Base-by-base conservation (phyloP, 305 asterid genomes). In the Fraxinus nigra region DNA sequence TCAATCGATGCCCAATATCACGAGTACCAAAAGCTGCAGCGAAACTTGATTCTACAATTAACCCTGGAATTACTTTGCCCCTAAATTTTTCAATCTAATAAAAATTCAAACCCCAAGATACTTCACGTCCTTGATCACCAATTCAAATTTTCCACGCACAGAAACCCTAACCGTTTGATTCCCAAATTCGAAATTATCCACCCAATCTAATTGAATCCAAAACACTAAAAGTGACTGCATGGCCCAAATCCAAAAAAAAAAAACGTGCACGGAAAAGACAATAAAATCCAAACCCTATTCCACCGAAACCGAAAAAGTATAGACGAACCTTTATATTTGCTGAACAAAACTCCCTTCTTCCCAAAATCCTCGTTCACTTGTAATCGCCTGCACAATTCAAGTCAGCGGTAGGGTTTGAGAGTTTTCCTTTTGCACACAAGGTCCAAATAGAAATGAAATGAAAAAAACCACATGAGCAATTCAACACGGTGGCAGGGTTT, bases 271-370 rank as follows among this genome's bases (percentile, higher is more conserved):
- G 22, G 48, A 8, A 8, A 20, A 73, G 74, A 37, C 10, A 20
- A 37, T 35, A 8, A 14, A 67, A 81, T 32, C 11, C 40, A 67
- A 54, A 85, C 18, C 40, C 38, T 16, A 69, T 78, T 26, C 20
- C 48, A 69, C 37, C 34, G 72, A 77, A 80, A 34, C 24, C 34
- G 51, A 80, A 70, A 32, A 79, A 81, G n/a, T 69, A 24, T n/a
- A 81, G 76, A 8, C 85, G 54, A 83, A 80, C 81, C 89, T 81
- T 69, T 82, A 79, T 73, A 75, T 74, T 78, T n/a, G n/a, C n/a
- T n/a, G n/a, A n/a, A n/a, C n/a, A n/a, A n/a, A n/a, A n/a, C n/a
- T n/a, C n/a, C n/a, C n/a, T n/a, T n/a, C n/a, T n/a, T n/a, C n/a
- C n/a, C n/a, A n/a, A n/a, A n/a, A n/a, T n/a, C n/a, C n/a, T n/a